Evolutionary conservation across 1,284 basidiomycete species (phyloP).

Genomic region (Ustilago nuda): DNA sequence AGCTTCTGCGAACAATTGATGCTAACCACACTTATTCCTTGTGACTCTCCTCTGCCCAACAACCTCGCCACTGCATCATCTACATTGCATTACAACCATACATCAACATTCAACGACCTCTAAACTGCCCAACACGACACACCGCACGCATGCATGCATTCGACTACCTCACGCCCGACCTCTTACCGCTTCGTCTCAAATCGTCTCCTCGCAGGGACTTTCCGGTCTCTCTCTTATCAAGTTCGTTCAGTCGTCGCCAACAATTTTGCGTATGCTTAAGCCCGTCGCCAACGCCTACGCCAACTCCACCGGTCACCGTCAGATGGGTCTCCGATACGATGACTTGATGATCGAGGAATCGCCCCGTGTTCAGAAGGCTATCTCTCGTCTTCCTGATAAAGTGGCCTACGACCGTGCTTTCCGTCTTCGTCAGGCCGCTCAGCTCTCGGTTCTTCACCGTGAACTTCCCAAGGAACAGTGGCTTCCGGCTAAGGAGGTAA

Average conservation of each 20-base stretch:
- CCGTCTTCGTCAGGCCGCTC: constrained; percentile 87
- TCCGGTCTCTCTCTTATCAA: constrained; percentile 78
- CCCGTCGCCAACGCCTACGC: constrained; percentile 89
- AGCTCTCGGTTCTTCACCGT: constrained; percentile 83
- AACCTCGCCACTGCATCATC: neutral
- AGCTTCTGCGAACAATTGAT: neutral
- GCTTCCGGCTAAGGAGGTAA: constrained; percentile 81
- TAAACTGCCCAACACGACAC: neutral
- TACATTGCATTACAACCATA: neutral
- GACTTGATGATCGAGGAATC: constrained; percentile 93
- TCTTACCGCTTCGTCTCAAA: neutral
- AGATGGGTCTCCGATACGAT: constrained; percentile 92
- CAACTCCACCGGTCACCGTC: constrained; percentile 83
- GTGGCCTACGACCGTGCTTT: constrained; percentile 91
- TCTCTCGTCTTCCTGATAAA: constrained; percentile 81
- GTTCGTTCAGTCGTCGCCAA: constrained; percentile 78
- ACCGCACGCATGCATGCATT: neutral
- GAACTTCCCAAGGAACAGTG: constrained; percentile 87
- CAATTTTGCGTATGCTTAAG: constrained; percentile 77
- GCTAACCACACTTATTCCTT: neutral
- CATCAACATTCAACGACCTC: neutral
- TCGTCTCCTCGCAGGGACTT: constrained; percentile 25
- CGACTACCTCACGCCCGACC: neutral
- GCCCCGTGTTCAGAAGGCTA: constrained; percentile 79
- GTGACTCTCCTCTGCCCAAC: neutral